A percentile compares a stretch with the other conserved stretches of the same genome.
Conservation (phyloP, 345 rosid genomes). For the Orychophragmus violaceus region DNA sequence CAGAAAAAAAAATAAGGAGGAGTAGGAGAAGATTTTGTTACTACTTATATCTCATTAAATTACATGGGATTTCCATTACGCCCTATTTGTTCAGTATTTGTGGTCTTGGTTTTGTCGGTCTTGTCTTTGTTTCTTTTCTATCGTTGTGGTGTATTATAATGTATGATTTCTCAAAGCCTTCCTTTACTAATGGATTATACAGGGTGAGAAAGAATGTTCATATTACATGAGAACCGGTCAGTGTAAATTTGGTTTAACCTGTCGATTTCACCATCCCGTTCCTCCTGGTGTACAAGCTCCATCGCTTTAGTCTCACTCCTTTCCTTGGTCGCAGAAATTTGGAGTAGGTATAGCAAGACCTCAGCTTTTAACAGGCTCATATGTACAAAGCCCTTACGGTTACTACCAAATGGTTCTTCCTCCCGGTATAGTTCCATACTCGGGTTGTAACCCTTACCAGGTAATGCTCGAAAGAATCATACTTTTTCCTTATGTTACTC, state of each 20-base stretch:
- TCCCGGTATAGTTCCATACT: slow-evolving; percentile 56
- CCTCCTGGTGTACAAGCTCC: slow-evolving; percentile 45
- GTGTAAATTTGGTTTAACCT: slow-evolving; percentile 76
- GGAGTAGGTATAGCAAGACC: slow-evolving; percentile 71
- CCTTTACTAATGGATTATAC: slow-evolving; percentile 24
- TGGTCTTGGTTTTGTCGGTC: not conserved
- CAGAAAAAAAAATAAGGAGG: no score
- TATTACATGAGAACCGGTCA: slow-evolving; percentile 79
- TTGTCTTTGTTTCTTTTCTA: not conserved
- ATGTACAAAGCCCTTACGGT: slow-evolving; percentile 62
- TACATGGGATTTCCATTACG: slow-evolving; percentile 74
- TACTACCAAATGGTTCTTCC: slow-evolving; percentile 49
- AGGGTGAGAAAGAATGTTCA: slow-evolving; percentile 87
- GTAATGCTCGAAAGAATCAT: slow-evolving; percentile 37
- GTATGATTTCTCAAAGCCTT: not conserved
- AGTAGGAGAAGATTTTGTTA: slow-evolving; percentile 37
- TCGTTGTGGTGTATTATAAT: not conserved
- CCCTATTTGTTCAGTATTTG: slow-evolving; percentile 46
- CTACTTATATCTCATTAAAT: slow-evolving; percentile 51
- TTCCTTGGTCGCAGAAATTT: slow-evolving; percentile 61
- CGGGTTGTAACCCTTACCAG: slow-evolving; percentile 69
- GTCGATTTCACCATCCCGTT: slow-evolving; percentile 83
- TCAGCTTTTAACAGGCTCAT: slow-evolving; percentile 59
- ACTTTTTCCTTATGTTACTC: not conserved
- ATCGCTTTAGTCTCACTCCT: slow-evolving; percentile 46